These are phyloP conservation scores for Diaporthe caulivora DNA, from an alignment of 2,329 filamentous ascomycete genomes.

Conservation along the genomic window DNA sequence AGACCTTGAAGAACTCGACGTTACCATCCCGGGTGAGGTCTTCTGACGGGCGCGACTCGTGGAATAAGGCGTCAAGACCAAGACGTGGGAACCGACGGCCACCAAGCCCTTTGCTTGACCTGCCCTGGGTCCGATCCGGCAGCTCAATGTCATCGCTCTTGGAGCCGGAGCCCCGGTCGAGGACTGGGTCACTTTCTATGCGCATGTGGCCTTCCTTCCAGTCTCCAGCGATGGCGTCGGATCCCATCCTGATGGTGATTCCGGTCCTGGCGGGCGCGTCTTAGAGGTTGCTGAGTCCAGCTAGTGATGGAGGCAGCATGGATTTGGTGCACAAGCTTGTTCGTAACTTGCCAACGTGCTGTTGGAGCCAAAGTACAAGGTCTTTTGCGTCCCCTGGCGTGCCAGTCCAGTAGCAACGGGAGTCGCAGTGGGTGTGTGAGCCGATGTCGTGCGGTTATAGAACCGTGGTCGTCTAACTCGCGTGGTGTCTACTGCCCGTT, in stretches of 20 bases:
- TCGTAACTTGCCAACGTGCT: not conserved
- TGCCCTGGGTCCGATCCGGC: conserved; percentile 12
- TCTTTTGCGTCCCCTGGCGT: not conserved
- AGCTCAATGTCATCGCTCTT: conserved; percentile 27
- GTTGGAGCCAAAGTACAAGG: not conserved
- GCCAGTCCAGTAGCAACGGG: not conserved
- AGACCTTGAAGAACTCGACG: conserved; percentile 56
- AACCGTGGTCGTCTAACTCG: conserved; percentile 12
- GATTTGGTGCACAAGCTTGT: not conserved
- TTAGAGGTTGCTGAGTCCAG: not conserved
- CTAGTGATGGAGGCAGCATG: not conserved
- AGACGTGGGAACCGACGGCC: conserved; percentile 34
- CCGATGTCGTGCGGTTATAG: conserved; percentile 22
- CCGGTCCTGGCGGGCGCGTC: no score
- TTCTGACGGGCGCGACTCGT: conserved; percentile 16
- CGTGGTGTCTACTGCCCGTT: not conserved
- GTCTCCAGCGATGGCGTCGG: conserved; percentile 29
- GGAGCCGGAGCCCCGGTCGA: conserved; percentile 1
- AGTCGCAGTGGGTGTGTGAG: not conserved
- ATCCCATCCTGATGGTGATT: conserved; percentile 15
- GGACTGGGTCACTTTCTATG: conserved; percentile 19
- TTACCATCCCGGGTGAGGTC: conserved; percentile 31
- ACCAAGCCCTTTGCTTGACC: not conserved
- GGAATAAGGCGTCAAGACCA: conserved; percentile 28
- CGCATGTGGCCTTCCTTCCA: conserved; percentile 28